Evolutionary conservation across 148 eudicot species (phyloP), one percentile per base, ranked within the genome.

Genomic region (Persicaria maculosa): DNA sequence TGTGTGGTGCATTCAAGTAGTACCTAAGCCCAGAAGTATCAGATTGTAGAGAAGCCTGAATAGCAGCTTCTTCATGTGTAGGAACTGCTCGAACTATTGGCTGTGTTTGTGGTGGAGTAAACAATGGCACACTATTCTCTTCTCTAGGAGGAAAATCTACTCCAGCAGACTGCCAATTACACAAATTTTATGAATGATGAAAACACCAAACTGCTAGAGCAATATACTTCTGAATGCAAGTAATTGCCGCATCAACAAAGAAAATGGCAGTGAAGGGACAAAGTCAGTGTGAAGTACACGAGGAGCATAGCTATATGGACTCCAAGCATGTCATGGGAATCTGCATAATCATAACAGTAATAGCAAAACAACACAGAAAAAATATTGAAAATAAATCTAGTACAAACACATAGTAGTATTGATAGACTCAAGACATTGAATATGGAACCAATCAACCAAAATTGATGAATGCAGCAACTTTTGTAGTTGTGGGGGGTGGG

Each of bases 21-120:
- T 88, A 93, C 98, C 95, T 87, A 58, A 93, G 87, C 72, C 91
- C 98, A 77, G 98, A 88, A 72, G 86, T 75, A 79, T 91, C 90
- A 57, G 90, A 74, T 52, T 91, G 86, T 77, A 93, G 87, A 72
- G 98, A 91, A 78, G 93, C 93, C 80, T 87, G 90, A 68, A 93
- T 76, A 61, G 95, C 84, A 47, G 81, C 91, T 78, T 89, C 95
- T 83, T 91, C 97, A 48, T 85, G 87, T 67, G 81, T 72, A 72
- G 88, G 80, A 81, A 85, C 64, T 46, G 87, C 72, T 55, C 79
- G 75, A 53, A 80, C 79, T 61, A 93, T 76, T 15, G 97, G 93
- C 78, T 90, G 91, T 58, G 93, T 85, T 81, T 94, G 97, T 46
- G 96, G 93, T 74, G 98, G 97, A 59, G 98, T 91, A 81, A 94